Evolutionary conservation across 768 basidiomycete species (phyloP).

Genomic region (Cystobasidium tubakii): DNA sequence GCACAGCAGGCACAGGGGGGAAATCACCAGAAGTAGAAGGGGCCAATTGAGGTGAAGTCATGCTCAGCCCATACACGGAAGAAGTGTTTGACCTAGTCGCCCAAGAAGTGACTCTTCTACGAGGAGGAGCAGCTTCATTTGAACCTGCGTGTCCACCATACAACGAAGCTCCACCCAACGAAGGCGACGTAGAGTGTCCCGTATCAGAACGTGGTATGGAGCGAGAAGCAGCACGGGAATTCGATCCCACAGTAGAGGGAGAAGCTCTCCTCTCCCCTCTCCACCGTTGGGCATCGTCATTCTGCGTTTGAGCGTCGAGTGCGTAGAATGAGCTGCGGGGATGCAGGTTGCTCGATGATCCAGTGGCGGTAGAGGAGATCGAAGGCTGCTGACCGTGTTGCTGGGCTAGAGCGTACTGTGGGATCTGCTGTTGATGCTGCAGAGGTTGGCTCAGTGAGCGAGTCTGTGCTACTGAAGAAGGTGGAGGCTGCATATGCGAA

Average conservation of each 20-base stretch:
- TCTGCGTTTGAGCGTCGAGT: slow-evolving; percentile 3
- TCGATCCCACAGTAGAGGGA: not conserved
- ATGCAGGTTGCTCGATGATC: not conserved
- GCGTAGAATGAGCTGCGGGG: slow-evolving; percentile 28
- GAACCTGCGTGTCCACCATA: not conserved
- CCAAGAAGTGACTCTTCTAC: slow-evolving; percentile 24
- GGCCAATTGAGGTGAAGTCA: slow-evolving; percentile 2
- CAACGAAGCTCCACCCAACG: not conserved
- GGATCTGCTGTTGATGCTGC: slow-evolving; percentile 4
- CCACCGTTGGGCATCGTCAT: not conserved
- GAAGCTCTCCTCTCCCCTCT: slow-evolving; percentile 1
- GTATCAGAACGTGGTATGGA: slow-evolving; percentile 22
- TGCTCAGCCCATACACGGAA: slow-evolving; percentile 28
- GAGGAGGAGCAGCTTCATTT: not conserved
- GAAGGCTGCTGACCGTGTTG: slow-evolving; percentile 12
- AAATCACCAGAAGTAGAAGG: not conserved
- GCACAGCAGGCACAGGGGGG: slow-evolving; percentile 12
- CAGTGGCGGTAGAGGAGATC: slow-evolving; percentile 8
- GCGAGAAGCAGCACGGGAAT: slow-evolving; percentile 14
- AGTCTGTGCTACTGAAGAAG: not conserved
- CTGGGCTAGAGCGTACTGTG: not conserved
- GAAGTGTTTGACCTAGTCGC: slow-evolving; percentile 22
- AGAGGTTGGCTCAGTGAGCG: slow-evolving; percentile 20
- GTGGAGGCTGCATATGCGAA: not conserved
- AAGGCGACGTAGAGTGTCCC: not conserved